Evolutionary conservation across 345 rosid genomes (phyloP), one percentile per base, ranked within the genome.

Genomic region (Citrus hindsii): DNA sequence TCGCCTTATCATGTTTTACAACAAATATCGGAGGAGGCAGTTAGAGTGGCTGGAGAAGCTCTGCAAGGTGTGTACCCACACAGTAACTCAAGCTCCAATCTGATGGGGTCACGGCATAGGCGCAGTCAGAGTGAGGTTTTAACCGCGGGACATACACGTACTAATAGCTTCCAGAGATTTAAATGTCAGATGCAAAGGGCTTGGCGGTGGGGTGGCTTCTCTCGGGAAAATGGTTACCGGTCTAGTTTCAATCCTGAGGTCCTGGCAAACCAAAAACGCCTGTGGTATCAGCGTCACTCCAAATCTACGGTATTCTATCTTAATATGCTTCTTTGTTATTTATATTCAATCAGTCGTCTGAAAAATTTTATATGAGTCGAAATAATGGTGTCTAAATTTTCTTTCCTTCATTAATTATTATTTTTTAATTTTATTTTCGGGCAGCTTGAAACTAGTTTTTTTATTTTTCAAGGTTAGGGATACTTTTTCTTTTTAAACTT

Each of bases 251-350:
- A 95, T 80, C 99, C 98, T 2, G 99, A 95, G 91, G 91, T 93
- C 71, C 82, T 93, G 88, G 97, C 99, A 18, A 90, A 92, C 86
- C 99, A 93, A 81, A 95, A 95, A 83, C 92, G 98, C 53, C 96
- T 90, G 91, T 95, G 99, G 99, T 93, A 91, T 80, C 98, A 90
- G 93, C 90, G 89, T 76, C 94, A 93, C 82, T 90, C 97, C 67
- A 92, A 89, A 84, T 71, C 93, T 83, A 77, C 73, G 97, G 99
- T 94, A 91, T 66, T 76, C 46, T 74, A 37, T 18, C 51, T 53
- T 73, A 68, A 33, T 71, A 74, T 33, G 32, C 77, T 67, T 76
- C 21, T 38, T 38, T 76, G 25, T 68, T 46, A 9, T 75, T 51
- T 71, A 59, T 77, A 53, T 18, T 16, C 21, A 53, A 18, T 53